phyloP scores from a whole-genome alignment of 2,329 filamentous ascomycete species.

The Fusarium sp. region DNA sequence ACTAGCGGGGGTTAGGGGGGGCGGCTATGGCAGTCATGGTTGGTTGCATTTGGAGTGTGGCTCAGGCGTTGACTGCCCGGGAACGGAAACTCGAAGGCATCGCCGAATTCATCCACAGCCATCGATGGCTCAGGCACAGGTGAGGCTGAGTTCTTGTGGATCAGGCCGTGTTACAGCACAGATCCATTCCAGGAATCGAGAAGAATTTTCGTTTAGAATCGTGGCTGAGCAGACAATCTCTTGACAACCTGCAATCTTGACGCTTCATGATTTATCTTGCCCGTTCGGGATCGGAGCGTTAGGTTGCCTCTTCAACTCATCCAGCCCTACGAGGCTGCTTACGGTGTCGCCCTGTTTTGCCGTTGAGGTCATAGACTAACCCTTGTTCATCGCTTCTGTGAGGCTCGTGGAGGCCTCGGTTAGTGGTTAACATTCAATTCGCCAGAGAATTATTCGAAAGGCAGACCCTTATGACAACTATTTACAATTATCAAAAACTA shows the following conservation, averaged over 20 bases:
- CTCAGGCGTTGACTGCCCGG: conserved; percentile 9
- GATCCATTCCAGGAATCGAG: conserved; percentile 7
- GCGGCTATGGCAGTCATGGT: conserved; percentile 19
- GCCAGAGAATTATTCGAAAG: background rate
- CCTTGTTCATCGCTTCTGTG: background rate
- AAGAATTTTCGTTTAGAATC: conserved; percentile 21
- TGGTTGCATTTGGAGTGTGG: conserved; percentile 29
- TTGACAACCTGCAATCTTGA: background rate
- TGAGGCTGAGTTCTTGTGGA: conserved; percentile 35
- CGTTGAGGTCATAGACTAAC: background rate
- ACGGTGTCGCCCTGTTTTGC: background rate
- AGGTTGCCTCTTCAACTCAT: conserved; percentile 28
- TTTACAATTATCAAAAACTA: background rate
- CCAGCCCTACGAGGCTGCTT: conserved; percentile 30
- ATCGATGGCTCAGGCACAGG: conserved; percentile 12
- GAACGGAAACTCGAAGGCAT: conserved; percentile 23
- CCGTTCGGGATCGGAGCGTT: conserved; percentile 7
- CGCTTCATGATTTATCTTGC: conserved; percentile 14
- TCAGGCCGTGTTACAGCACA: conserved; percentile 7
- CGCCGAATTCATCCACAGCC: conserved; percentile 22
- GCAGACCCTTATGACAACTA: background rate
- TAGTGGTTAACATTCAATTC: background rate
- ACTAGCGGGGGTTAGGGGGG: conserved; percentile 14
- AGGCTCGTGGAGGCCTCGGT: conserved; percentile 17
- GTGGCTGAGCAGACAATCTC: conserved; percentile 25